phyloP scores from a whole-genome alignment of 164 flowering plant genomes.

The Protea cynaroides region DNA sequence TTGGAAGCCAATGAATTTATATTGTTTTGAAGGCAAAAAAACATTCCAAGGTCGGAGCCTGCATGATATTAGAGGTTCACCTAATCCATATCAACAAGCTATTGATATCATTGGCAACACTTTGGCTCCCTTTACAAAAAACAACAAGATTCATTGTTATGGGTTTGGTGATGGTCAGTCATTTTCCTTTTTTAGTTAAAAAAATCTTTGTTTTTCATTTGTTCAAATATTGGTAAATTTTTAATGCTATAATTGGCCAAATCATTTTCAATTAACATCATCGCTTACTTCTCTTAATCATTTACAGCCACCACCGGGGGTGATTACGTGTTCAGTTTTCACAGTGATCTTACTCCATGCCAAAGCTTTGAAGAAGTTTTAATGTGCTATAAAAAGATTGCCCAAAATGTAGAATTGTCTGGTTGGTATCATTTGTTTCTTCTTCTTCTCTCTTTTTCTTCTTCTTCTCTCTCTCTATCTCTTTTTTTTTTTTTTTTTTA shows the following conservation, averaged over 20 bases:
- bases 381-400: slow-evolving; percentile 49
- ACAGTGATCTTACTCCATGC: slow-evolving; percentile 55
- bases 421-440: slow-evolving; percentile 31
- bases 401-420: slow-evolving; percentile 42
- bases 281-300: background rate
- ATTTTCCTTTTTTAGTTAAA: background rate
- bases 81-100: slow-evolving; percentile 78
- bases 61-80: slow-evolving; percentile 47
- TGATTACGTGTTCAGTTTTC: slow-evolving; percentile 64
- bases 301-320: slow-evolving; percentile 66
- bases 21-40: slow-evolving; percentile 53
- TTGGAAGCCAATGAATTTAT: slow-evolving; percentile 12
- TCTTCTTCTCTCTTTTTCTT: background rate
- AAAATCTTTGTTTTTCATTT: background rate
- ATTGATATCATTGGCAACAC: slow-evolving; percentile 66
- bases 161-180: slow-evolving; percentile 79
- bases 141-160: slow-evolving; percentile 72
- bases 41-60: slow-evolving; percentile 47
- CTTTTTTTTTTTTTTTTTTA: background rate
- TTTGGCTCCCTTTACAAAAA: slow-evolving; percentile 79
- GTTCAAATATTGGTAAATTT: background rate
- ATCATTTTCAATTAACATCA: background rate
- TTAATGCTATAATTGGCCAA: too few species aligned
- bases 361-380: slow-evolving; percentile 80
- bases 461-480: background rate